phyloP scores from a whole-genome alignment of 1,139 yeast genomes.

The Casaregolazyma suthepensis region DNA sequence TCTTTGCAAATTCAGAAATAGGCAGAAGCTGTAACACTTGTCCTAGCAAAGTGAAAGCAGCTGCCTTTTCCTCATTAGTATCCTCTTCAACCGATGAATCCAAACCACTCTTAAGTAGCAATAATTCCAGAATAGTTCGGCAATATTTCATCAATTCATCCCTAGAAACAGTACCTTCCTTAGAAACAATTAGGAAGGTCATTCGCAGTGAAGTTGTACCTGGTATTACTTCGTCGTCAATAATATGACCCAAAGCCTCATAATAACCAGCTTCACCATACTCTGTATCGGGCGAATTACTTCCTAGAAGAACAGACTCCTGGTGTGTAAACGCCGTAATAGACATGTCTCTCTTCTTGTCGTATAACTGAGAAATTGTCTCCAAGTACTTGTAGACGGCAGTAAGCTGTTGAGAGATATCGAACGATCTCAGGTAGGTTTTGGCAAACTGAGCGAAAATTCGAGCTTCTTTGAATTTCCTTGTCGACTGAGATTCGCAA shows the following conservation, averaged over 20 bases:
- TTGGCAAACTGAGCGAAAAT: constrained; percentile 65
- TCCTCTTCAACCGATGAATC: constrained; percentile 4
- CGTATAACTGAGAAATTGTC: constrained; percentile 34
- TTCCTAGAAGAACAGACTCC: constrained; percentile 34
- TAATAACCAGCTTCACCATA: constrained; percentile 36
- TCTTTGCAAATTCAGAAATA: constrained; percentile 59
- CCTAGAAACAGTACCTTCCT: constrained; percentile 11
- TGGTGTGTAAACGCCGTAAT: constrained; percentile 35
- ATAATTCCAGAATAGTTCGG: neutral
- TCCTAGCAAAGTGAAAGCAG: constrained; percentile 45
- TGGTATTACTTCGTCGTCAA: constrained; percentile 26
- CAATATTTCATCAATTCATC: constrained; percentile 7
- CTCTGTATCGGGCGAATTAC: neutral
- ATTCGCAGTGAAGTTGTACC: constrained; percentile 29
- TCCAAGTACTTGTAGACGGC: constrained; percentile 53
- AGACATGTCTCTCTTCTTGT: neutral
- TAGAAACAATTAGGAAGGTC: constrained; percentile 18
- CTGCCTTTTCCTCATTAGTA: constrained; percentile 8
- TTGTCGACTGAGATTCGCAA: constrained; percentile 46
- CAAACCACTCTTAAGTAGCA: neutral
- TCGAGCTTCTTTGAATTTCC: constrained; percentile 59
- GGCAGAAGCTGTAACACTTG: constrained; percentile 68
- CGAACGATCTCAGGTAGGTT: constrained; percentile 60
- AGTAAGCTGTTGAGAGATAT: constrained; percentile 59
- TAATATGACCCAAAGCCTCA: constrained; percentile 34